Evolutionary conservation across 2,329 filamentous ascomycete genomes (phyloP).

Genomic region (Sporothrix euskadiensis): DNA sequence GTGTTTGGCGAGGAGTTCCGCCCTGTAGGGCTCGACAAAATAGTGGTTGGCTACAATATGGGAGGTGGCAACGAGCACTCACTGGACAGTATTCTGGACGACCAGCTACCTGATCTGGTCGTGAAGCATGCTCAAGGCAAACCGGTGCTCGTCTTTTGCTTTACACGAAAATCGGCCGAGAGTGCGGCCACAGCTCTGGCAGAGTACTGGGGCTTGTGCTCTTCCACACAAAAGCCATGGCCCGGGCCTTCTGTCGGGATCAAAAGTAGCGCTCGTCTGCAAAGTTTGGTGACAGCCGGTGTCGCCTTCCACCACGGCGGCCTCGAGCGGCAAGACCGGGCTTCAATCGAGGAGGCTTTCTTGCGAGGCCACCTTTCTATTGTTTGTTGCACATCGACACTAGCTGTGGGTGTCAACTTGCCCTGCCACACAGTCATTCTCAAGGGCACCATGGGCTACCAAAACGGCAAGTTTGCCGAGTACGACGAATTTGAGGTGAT

Average conservation of each 20-base stretch:
- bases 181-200: slow-evolving; percentile 67
- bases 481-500: slow-evolving; percentile 82
- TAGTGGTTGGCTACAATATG: slow-evolving; percentile 70
- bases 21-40: slow-evolving; percentile 73
- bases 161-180: slow-evolving; percentile 70
- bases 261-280: slow-evolving; percentile 59
- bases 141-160: slow-evolving; percentile 81
- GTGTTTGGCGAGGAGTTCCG: slow-evolving; percentile 78
- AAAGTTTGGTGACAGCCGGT: slow-evolving; percentile 52
- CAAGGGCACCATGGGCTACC: slow-evolving; percentile 73
- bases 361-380: slow-evolving; percentile 71
- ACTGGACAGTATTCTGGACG: slow-evolving; percentile 70
- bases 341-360: slow-evolving; percentile 66
- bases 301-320: slow-evolving; percentile 85
- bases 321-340: slow-evolving; percentile 63
- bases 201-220: slow-evolving; percentile 61
- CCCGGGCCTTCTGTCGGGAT: slow-evolving; percentile 54
- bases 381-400: slow-evolving; percentile 83
- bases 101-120: slow-evolving; percentile 66
- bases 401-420: slow-evolving; percentile 81
- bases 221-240: slow-evolving; percentile 61
- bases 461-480: slow-evolving; percentile 61
- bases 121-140: slow-evolving; percentile 67
- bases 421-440: slow-evolving; percentile 82
- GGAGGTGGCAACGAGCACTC: slow-evolving; percentile 66